Evolutionary conservation across 2,329 filamentous ascomycete genomes (phyloP), one percentile per base, ranked within the genome.

Genomic region (Phialophora macrospora): DNA sequence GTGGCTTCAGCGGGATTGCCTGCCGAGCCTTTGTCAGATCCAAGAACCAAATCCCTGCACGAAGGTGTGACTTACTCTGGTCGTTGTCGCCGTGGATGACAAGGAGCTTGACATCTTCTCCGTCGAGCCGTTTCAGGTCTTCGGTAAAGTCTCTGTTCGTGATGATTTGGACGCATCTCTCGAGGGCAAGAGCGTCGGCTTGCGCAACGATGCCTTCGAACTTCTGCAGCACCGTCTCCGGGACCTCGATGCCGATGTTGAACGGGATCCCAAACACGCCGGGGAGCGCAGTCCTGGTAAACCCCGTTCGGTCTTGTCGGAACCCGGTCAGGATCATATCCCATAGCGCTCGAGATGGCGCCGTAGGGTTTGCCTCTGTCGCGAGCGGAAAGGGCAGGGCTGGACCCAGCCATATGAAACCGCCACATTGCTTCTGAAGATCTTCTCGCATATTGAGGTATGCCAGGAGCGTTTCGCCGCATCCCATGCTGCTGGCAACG

Each of bases 61-160:
- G 38, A 55, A n/a, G 51, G 24, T 24, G 38, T 14, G 38, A 65
- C 66, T 65, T 60, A 70, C 68, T 64, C 48, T 72, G 67, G 65
- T 75, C 74, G 41, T 66, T 68, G 60, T 74, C 71, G 0, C 73
- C 74, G 67, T 76, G 74, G 17, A 75, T 57, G 44, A 74, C 72
- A 58, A 72, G 68, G 14, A 75, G 38, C 28, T 65, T 68, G 6
- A 74, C 28, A 41, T 72, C 60, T 3, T 49, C 66, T 4, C 67
- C 57, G 9, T 64, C 38, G 17, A 73, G 56, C 46, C 60, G 67
- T 62, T 64, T 68, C 62, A 72, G 55, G 24, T 72, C 67, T 20
- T 73, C 69, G 0, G 69, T 72, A 61, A 75, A 73, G 64, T 74
- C 71, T 32, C 63, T 71, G 9, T 62, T 62, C 11, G 67, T 71